Conservation (phyloP, 225 moss, liverwort and hornwort species). For the Sphagnum tenellum region DNA sequence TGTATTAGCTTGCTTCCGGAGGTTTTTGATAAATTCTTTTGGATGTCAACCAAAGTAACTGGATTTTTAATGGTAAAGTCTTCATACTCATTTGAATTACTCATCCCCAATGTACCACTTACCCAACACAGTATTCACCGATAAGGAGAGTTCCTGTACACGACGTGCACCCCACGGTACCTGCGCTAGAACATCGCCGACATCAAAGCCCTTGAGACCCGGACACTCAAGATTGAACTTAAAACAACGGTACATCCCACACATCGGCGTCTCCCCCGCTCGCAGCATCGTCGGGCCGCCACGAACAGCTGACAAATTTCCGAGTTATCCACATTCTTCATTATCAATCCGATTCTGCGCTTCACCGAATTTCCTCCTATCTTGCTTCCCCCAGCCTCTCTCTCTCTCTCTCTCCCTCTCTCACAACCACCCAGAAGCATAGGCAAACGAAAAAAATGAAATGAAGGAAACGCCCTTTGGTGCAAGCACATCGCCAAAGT, state of each 20-base stretch:
- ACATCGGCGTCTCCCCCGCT: slow-evolving; percentile 16
- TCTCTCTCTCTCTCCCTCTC: no score
- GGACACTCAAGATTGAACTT: slow-evolving; percentile 67
- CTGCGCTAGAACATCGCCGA: slow-evolving; percentile 51
- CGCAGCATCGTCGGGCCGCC: slow-evolving; percentile 10
- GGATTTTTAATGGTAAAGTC: no score
- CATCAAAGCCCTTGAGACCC: slow-evolving; percentile 65
- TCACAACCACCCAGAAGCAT: no score
- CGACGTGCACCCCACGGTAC: slow-evolving; percentile 7
- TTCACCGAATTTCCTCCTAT: no score
- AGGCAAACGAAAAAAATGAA: no score
- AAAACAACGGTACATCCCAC: slow-evolving; percentile 77
- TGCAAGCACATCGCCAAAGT: no score
- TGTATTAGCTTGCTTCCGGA: no score
- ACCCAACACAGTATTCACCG: slow-evolving; percentile 98
- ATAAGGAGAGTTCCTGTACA: slow-evolving; percentile 68
- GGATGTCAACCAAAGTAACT: no score
- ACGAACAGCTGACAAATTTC: slow-evolving; percentile 69
- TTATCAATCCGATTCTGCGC: slow-evolving; percentile 35
- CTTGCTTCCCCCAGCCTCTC: no score
- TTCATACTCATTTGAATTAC: no score
- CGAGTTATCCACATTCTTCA: slow-evolving; percentile 58
- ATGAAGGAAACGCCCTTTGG: no score
- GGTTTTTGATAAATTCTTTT: no score
- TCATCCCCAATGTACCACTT: slow-evolving; percentile 4